These are phyloP conservation scores for Ilex aquifolium DNA, from an alignment of 257 asterid species.

Conservation along the genomic window DNA sequence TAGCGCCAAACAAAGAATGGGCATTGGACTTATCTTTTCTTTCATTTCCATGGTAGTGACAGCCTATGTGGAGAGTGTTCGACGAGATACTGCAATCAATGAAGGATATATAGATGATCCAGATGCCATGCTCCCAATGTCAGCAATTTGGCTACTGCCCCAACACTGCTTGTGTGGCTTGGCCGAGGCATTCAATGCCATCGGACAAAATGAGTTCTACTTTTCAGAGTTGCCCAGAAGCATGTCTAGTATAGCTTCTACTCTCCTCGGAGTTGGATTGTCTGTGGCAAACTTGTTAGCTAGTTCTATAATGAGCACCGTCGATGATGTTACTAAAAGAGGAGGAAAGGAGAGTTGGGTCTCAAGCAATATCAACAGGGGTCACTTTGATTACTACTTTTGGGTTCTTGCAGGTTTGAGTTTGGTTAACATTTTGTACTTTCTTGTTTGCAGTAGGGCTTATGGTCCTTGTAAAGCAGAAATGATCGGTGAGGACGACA, in stretches of 20 bases:
- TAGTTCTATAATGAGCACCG: constrained; percentile 40
- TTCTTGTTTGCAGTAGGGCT: constrained; percentile 39
- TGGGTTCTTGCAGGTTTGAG: constrained; percentile 53
- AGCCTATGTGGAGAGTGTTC: constrained; percentile 41
- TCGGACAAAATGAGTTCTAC: constrained; percentile 61
- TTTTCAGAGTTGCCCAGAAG: constrained; percentile 56
- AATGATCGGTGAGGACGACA: not conserved
- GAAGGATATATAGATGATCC: constrained; percentile 20
- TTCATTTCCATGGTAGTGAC: constrained; percentile 39
- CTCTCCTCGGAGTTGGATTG: constrained; percentile 32
- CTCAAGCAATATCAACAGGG: constrained; percentile 12
- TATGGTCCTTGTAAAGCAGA: constrained; percentile 41
- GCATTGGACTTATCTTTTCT: constrained; percentile 53
- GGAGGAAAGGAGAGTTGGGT: constrained; percentile 25
- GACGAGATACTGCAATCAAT: constrained; percentile 25
- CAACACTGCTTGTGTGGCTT: constrained; percentile 49
- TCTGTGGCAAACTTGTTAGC: constrained; percentile 42
- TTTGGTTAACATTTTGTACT: constrained; percentile 42
- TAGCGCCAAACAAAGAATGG: constrained; percentile 53
- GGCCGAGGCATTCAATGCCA: constrained; percentile 47
- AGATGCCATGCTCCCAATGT: constrained; percentile 21
- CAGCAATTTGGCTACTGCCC: constrained; percentile 72
- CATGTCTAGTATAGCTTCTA: constrained; percentile 66
- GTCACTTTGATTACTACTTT: constrained; percentile 4
- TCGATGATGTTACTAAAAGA: constrained; percentile 26